Evolutionary conservation across 2,329 filamentous ascomycete genomes (phyloP).

Genomic region (Bipolaris cookei): DNA sequence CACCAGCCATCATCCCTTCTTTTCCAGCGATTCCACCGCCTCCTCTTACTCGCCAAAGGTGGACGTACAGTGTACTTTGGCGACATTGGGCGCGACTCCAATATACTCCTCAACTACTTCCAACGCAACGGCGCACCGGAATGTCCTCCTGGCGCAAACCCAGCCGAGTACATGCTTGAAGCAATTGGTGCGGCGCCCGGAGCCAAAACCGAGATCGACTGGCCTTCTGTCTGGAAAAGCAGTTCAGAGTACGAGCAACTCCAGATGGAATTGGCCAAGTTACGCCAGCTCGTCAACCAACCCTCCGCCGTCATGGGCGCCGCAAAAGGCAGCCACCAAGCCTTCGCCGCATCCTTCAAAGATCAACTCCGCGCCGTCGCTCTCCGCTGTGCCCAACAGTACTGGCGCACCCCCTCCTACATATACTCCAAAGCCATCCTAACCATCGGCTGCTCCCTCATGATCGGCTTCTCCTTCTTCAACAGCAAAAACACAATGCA

Average conservation of each 20-base stretch:
- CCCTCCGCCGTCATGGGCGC: constrained; percentile 42
- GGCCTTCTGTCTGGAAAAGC: constrained; percentile 51
- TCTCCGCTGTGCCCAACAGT: constrained; percentile 54
- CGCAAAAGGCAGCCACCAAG: constrained; percentile 53
- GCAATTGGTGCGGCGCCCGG: constrained; percentile 46
- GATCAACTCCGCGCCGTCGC: constrained; percentile 47
- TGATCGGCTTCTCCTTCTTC: constrained; percentile 53
- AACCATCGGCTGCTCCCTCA: constrained; percentile 36
- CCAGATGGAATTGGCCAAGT: constrained; percentile 48
- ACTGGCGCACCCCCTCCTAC: constrained; percentile 56
- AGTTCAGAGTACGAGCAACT: constrained; percentile 34
- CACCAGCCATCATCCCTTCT: constrained; percentile 91
- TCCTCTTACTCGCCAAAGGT: constrained; percentile 75
- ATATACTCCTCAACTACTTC: constrained; percentile 72
- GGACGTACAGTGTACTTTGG: constrained; percentile 81
- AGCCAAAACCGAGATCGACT: constrained; percentile 43
- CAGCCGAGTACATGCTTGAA: constrained; percentile 76
- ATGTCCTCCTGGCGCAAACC: constrained; percentile 72
- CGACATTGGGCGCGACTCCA: constrained; percentile 71
- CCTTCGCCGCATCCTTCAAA: constrained; percentile 54
- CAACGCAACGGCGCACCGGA: constrained; percentile 69
- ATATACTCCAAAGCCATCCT: constrained; percentile 47
- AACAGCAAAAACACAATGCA: constrained; percentile 45
- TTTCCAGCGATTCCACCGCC: constrained; percentile 83
- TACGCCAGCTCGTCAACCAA: constrained; percentile 45